Conservation (phyloP, 768 basidiomycete species). For the Thelephora ganbajun region DNA sequence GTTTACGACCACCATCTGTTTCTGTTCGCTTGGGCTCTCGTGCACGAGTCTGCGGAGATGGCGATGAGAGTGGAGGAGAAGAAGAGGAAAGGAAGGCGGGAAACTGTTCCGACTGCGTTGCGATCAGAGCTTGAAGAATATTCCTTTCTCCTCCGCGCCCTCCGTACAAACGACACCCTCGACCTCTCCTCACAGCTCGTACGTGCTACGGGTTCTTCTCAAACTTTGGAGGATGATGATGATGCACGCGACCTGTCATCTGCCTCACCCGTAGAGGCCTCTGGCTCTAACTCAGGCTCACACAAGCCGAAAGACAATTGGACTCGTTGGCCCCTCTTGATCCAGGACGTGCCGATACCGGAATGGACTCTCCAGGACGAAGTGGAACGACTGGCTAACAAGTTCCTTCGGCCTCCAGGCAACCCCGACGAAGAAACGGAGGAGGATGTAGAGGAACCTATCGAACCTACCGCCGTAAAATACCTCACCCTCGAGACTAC, state of each 20-base stretch:
- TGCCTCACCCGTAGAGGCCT: slow-evolving; percentile 1
- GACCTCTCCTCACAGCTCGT: slow-evolving; percentile 44
- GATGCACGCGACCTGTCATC: slow-evolving; percentile 8
- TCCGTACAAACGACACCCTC: slow-evolving; percentile 42
- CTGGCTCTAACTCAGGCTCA: slow-evolving; percentile 3
- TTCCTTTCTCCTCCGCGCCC: slow-evolving; percentile 45
- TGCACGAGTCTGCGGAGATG: too few species aligned
- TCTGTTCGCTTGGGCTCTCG: too few species aligned
- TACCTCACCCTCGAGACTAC: slow-evolving; percentile 30
- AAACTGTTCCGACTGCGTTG: slow-evolving; percentile 32
- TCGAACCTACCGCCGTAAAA: slow-evolving; percentile 14
- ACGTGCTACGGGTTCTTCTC: slow-evolving; percentile 9
- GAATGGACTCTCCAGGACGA: slow-evolving; percentile 67
- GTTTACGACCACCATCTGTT: too few species aligned
- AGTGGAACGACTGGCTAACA: slow-evolving; percentile 32
- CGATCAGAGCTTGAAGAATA: slow-evolving; percentile 60
- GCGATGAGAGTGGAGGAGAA: too few species aligned
- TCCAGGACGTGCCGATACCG: slow-evolving; percentile 45
- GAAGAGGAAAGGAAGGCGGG: neutral
- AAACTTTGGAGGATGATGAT: slow-evolving; percentile 9
- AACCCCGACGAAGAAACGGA: slow-evolving; percentile 9
- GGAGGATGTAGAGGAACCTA: slow-evolving; percentile 18
- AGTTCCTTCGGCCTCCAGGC: slow-evolving; percentile 15
- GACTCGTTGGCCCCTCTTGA: slow-evolving; percentile 67
- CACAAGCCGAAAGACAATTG: slow-evolving; percentile 31